Percentiles rank a stretch among this genome's conserved stretches.
Evolutionary conservation across 2,329 filamentous ascomycete species (phyloP).

Genomic region (Apiospora hydei): DNA sequence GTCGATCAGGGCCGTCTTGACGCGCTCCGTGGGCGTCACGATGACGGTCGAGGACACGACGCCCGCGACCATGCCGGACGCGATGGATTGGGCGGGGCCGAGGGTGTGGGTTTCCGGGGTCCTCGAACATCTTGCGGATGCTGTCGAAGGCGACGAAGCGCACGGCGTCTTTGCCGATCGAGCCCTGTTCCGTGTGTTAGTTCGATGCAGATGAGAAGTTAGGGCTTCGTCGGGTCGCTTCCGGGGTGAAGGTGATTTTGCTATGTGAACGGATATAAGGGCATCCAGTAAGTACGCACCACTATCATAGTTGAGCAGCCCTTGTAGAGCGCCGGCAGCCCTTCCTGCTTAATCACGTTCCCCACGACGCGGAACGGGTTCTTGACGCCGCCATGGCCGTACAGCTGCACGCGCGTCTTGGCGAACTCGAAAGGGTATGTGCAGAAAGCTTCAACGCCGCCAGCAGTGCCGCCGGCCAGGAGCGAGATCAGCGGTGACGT

Average conservation of each 20-base stretch:
- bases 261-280: background rate
- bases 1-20: conserved; percentile 71
- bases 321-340: conserved; percentile 64
- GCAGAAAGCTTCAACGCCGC: conserved; percentile 42
- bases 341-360: conserved; percentile 63
- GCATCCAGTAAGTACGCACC: conserved; percentile 33
- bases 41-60: conserved; percentile 63
- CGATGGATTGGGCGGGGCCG: conserved; percentile 60
- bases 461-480: conserved; percentile 42
- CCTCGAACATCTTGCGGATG: conserved; percentile 63
- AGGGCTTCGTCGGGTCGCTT: background rate
- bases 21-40: conserved; percentile 68
- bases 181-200: conserved; percentile 47
- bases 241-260: too few relatives aligned
- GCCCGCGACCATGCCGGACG: conserved; percentile 65
- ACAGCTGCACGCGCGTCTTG: conserved; percentile 66
- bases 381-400: conserved; percentile 46
- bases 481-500: conserved; percentile 39
- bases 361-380: conserved; percentile 65
- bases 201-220: background rate
- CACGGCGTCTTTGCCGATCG: conserved; percentile 67
- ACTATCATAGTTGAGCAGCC: conserved; percentile 61
- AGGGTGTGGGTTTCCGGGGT: conserved; percentile 58
- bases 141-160: conserved; percentile 70
- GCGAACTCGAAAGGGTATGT: conserved; percentile 70